Base-by-base conservation (phyloP, 768 basidiomycete genomes). In the Cyclocybe aegerita region DNA sequence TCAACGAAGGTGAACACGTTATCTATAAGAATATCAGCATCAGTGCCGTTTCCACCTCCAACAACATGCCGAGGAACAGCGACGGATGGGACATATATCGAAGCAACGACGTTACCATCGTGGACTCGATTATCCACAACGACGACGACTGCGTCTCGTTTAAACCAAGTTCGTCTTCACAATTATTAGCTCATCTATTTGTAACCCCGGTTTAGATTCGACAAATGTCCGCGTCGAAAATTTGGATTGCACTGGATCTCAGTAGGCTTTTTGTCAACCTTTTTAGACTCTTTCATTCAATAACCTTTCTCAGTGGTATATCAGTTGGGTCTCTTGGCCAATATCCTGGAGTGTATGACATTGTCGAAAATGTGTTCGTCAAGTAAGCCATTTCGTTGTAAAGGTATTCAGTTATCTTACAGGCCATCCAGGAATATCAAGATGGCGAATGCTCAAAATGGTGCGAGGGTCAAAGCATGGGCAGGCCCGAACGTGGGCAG, bases 51-150 rank as follows among this genome's bases (percentile, higher is more conserved):
- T 79, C 80, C 4, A 78, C 70, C 10, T 77, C 76, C 5, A 68
- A 65, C 7, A 65, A 77, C 50, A 53, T 47, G 0, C 70, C 78
- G 1, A 62, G 67, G 17, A 82, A 83, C 54, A 81, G 80, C 5
- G 83, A 85, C 57, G 84, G 83, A 4, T 83, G 82, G 82, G 78
- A 85, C 56, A 76, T 81, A 34, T 84, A 83, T 60, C 75, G 81
- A 31, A 79, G 78, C 55, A 75, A 81, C 55, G 68, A 63, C 46
- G 74, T 83, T 30, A 61, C 65, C 1, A 76, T 83, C 37, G 56
- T 64, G 43, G 74, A 83, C 52, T 80, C 79, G 1, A 65, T 73
- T 34, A 79, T 82, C 45, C 73, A 71, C 40, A 81, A 81, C 46
- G 78, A 74, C 2, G 81, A 83, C 50, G 81, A 82, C 56, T 83